Base-by-base conservation (phyloP, 768 basidiomycete species). In the Russula earlei region DNA sequence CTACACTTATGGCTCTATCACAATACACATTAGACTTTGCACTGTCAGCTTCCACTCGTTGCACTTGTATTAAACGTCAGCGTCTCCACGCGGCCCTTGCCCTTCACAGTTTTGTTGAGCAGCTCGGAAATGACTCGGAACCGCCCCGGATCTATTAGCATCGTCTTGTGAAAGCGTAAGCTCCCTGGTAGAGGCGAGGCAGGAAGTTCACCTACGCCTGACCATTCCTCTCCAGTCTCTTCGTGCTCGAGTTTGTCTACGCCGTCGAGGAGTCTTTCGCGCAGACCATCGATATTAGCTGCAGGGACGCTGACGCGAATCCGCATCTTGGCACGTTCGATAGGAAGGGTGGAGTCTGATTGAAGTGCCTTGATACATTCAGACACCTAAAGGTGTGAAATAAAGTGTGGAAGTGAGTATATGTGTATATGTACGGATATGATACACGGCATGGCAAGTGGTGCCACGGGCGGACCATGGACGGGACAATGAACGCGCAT, bases 261-360 rank as follows among this genome's bases (percentile, higher is more conserved):
- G 41, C 81, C 74, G 62, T 83, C 82, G 20, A 85, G 61, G 4
- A 99, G 71, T 70, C 82, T 81, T 50, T 85, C 82, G 53, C 82
- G 80, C 22, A 96, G 69, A 27, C 77, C 73, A 63, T 85, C 82
- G 20, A 77, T 83, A 52, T 91, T 87, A 6, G 57, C 58, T 3
- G 64, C 68, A 1, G 92, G 87, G 68, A 97, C 77, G 4, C 81
- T 77, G 19, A 98, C 78, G 33, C 90, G 81, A 5, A 99, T 79
- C 15, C 92, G 81, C 96, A 99, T 98, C 49, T 87, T 77, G 6
- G 94, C 90, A 43, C 94, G 80, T 65, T 95, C 87, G 56, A 99
- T 95, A 0, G 92, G 91, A 11, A 99, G 76, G n/a, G 82, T 87
- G 0, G 87, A 87, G 43, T 85, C 80, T 1, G 82, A 75, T 65